Evolutionary conservation across 495 filamentous ascomycete genomes (phyloP), one percentile per base, ranked within the genome.

Genomic region (Neurospora tetrasperma): DNA sequence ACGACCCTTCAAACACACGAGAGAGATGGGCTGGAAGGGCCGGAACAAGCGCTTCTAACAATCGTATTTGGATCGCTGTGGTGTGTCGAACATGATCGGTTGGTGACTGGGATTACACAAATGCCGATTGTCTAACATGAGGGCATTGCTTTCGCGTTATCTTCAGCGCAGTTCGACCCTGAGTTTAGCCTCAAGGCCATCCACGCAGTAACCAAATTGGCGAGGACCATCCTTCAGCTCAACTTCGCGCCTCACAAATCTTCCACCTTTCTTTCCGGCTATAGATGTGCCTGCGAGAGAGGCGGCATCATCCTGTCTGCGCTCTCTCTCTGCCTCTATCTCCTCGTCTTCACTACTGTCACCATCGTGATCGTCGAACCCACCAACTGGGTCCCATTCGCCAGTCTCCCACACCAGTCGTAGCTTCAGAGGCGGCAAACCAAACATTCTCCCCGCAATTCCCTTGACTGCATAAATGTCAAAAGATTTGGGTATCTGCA

Each of bases 401-500:
- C 92, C 90, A 20, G 93, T 95, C 82, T 96, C 91, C 89, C 89
- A 93, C 14, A 94, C 81, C 71, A 99, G 76, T 73, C 86, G 84
- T 69, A 94, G 80, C 44, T 82, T 80, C 76, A 92, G 84, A 12
- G 93, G 91, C 66, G 81, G 77, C 39, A 94, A 76, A 9, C 83
- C 84, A 79, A 96, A 94, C 74, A 91, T 78, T 72, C 88, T 88
- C 7, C 90, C 91, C 0, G 91, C 91, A 18, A 97, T 83, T 0
- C 91, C 92, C 78, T 96, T 92, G 31, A 97, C 85, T 23, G 87
- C 86, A 75, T 96, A 97, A n/a, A 92, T 88, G 75, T 92, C 89
- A 78, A 93, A 90, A 4, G 88, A 86, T 74, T 87, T 90, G 2
- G 96, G 96, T 12, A 98, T 86, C 76, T 88, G 88, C 16, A 88